Base-by-base conservation (phyloP, 2,329 filamentous ascomycete species). In the Ophiocordyceps camponoti-saundersi region DNA sequence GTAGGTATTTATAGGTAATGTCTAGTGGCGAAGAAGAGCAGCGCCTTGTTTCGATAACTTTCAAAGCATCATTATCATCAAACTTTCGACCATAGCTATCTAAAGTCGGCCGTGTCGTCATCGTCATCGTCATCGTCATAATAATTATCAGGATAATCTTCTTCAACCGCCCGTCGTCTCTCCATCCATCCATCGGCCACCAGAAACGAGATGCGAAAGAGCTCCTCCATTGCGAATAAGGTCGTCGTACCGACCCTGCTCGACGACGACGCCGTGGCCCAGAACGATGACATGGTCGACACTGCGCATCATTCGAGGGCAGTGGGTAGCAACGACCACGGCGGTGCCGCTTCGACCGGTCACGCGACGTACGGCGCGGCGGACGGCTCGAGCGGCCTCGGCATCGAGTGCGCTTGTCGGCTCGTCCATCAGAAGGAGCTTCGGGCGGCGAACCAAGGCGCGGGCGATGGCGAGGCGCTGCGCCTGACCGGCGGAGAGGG, bases 381-480 rank as follows among this genome's bases (percentile, higher is more conserved):
- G 69, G 3, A 95, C 73, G 2, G 72, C 63, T 3, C 71, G 71
- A 0, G 85, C 80, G 39, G 74, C 81, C 53, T 80, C 75, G 0
- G 72, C 70, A 56, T 95, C 89, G 0, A 96, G 68, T 0, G 83
- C 82, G 23, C 80, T 85, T 0, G 89, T 95, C 1, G 88, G 85
- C 64, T 95, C 89, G 55, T 96, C 90, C 2, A 95, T 65, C 2
- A 95, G 73, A 16, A 95, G 65, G 2, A 95, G 67, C 40, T 73
- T 71, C 0, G 88, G 88, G 15, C 71, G 67, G 0, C 86, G 73
- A 0, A 84, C 72, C 0, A 95, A 67, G 0, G 88, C 87, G 1
- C 89, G 71, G 0, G 89, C 87, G 50, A 95, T 88, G 20, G 80
- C 80, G 2, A 95, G 62, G 1, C 87, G 73, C 59, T 95, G 89